Evolutionary conservation across 2,329 filamentous ascomycete species (phyloP), one percentile per base, ranked within the genome.

Genomic region (Stemphylium vesicarium): DNA sequence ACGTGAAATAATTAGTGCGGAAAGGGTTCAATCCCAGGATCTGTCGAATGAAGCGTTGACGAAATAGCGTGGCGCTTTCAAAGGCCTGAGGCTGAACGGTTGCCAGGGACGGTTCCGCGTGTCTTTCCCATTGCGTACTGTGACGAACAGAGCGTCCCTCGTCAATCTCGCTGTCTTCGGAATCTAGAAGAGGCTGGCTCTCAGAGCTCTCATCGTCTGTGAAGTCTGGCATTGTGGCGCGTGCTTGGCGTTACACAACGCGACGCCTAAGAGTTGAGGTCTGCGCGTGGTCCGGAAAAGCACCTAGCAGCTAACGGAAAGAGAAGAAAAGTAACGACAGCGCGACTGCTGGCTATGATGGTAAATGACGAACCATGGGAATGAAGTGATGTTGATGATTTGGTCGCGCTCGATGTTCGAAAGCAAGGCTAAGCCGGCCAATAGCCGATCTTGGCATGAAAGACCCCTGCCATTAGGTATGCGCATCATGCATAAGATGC

Each of bases 1-100:
- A 73, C 16, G 77, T 72, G 48, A 82, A 74, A 60, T 82, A 84
- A 8, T 80, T 80, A n/a, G 75, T 77, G 56, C 75, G 76, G 67
- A 81, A 79, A 1, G 78, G 75, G 51, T 80, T 77, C 33, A 77
- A 57, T 11, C 77, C 77, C 26, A 79, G 59, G 3, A 79, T 66
- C 56, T 79, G 75, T 24, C 71, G 68, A 31, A 75, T 64, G 54
- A 74, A 71, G 24, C 65, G 70, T 43, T 68, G 65, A 37, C 70
- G 69, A 40, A 76, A 64, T 13, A 64, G 58, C 36, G 66, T 63
- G 13, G 73, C 58, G 40, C 69, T 65, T 12, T 64, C 54, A 36
- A 70, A 70, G 52, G 68, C 74, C 33, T 69, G 63, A 43, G 69
- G 73, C 42, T 74, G 72, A 9, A 72, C 71, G 6, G 70, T 72